Evolutionary conservation across 169 alveolate genomes (phyloP).

Genomic region (Plasmodium gaboni): DNA sequence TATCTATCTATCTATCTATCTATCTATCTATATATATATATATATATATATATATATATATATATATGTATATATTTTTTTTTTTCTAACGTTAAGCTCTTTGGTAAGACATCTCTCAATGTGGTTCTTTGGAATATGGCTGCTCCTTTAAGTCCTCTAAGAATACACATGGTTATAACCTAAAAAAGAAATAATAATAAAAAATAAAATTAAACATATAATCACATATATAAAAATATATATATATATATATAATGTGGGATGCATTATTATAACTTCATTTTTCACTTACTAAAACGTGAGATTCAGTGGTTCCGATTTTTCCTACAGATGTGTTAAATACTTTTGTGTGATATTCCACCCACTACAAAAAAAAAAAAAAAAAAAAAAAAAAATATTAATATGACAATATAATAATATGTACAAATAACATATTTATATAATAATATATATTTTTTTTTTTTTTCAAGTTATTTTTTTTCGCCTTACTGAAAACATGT

Average conservation of each 20-base stretch:
- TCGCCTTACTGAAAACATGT: conserved; percentile 25
- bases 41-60: neutral
- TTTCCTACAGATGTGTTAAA: conserved; percentile 46
- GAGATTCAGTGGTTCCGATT: conserved; percentile 47
- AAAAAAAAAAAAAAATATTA: neutral
- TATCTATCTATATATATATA: no score
- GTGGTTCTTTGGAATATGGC: conserved; percentile 18
- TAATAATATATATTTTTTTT: neutral
- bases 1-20: no score
- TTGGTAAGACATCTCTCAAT: conserved; percentile 37
- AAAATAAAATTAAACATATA: neutral
- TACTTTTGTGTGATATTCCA: conserved; percentile 45
- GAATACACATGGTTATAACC: conserved; percentile 40
- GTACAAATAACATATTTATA: neutral
- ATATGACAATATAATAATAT: neutral
- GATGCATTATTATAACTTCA: neutral
- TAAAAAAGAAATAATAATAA: conserved; percentile 20
- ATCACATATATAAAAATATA: neutral
- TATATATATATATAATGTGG: neutral
- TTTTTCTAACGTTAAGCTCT: conserved; percentile 17
- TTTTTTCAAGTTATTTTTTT: neutral
- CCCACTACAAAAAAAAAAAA: conserved; percentile 25
- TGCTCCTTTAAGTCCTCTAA: conserved; percentile 64
- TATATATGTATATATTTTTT: conserved; percentile 5
- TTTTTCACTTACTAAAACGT: conserved; percentile 28